Evolutionary conservation across 1,139 yeast genomes (phyloP).

Genomic region (Taphrina confusa): DNA sequence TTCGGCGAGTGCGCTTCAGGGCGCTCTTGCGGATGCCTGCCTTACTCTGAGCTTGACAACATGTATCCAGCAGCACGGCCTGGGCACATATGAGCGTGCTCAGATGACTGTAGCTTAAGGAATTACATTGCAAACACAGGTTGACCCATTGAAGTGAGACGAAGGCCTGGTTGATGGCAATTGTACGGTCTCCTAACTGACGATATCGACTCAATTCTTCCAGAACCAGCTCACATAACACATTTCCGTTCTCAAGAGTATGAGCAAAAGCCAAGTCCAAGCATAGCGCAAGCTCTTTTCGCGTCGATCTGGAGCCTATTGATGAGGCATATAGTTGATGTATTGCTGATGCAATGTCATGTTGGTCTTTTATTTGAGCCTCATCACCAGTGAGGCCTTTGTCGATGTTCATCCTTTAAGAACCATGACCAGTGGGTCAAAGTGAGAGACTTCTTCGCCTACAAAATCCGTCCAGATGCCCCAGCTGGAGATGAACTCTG

Average conservation of each 20-base stretch:
- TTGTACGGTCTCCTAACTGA: conserved; percentile 2
- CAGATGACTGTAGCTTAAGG: background rate
- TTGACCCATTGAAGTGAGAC: conserved; percentile 24
- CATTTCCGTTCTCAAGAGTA: background rate
- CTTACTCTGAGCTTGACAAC: background rate
- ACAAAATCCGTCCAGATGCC: no score
- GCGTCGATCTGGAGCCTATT: background rate
- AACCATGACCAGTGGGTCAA: no score
- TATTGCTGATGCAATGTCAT: no score
- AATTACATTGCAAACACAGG: background rate
- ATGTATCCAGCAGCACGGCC: conserved; percentile 24
- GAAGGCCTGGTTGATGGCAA: conserved; percentile 12
- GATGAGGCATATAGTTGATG: background rate
- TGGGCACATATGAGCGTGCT: background rate
- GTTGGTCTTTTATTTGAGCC: no score
- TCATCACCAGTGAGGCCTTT: no score
- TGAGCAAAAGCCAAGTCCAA: background rate
- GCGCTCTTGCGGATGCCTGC: conserved; percentile 20
- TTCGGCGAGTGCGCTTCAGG: background rate
- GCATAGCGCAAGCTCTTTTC: background rate
- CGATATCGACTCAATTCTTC: background rate
- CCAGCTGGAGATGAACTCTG: no score
- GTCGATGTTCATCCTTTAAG: no score
- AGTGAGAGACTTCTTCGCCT: no score
- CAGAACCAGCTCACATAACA: background rate